These are phyloP conservation scores for Castanea crenata DNA, from an alignment of 306 rosid species.

Conservation along the genomic window DNA sequence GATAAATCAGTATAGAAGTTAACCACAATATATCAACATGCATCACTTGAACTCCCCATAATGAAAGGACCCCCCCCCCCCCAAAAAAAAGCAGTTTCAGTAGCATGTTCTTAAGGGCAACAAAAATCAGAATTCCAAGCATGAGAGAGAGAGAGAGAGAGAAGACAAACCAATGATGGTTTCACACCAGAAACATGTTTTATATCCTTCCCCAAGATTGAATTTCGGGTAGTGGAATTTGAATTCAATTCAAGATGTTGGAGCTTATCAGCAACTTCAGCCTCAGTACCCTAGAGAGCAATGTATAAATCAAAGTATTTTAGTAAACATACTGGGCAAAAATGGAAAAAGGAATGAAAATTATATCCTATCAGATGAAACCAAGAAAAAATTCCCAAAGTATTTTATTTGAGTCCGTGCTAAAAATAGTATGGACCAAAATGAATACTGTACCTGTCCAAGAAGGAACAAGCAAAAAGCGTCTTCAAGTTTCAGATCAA, in stretches of 20 bases:
- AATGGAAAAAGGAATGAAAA: conserved; percentile 4
- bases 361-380: conserved; percentile 28
- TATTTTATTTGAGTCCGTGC: conserved; percentile 17
- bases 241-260: conserved; percentile 65
- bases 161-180: conserved; percentile 64
- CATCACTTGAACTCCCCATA: neutral
- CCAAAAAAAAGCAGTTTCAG: conserved; percentile 7
- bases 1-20: neutral
- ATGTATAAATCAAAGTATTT: neutral
- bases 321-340: conserved; percentile 5
- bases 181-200: conserved; percentile 54
- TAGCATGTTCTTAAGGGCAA: conserved; percentile 21
- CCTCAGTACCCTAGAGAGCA: conserved; percentile 70
- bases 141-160: neutral
- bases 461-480: conserved; percentile 77
- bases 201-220: conserved; percentile 64
- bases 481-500: conserved; percentile 86
- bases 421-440: conserved; percentile 15
- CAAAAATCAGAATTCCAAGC: conserved; percentile 20
- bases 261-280: conserved; percentile 71
- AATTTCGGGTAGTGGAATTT: conserved; percentile 47
- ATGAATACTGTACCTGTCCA: conserved; percentile 54
- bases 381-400: conserved; percentile 17
- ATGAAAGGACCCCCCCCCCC: neutral
- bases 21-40: neutral